Evolutionary conservation across 805 yeast genomes (phyloP).

Genomic region (Grigorovia humatica): DNA sequence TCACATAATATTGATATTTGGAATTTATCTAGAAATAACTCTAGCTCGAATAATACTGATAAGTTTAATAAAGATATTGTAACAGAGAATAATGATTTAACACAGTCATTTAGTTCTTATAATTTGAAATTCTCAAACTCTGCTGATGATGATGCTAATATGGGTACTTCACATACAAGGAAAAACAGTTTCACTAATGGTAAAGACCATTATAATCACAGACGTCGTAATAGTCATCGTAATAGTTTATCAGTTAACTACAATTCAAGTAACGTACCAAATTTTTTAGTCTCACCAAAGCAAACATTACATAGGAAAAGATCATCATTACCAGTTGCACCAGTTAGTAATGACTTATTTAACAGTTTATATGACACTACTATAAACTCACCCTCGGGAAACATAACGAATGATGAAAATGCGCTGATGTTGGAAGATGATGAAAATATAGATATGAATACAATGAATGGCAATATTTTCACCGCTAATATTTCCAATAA

Average conservation of each 20-base stretch:
- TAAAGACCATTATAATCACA: background rate
- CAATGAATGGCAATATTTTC: background rate
- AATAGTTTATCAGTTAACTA: background rate
- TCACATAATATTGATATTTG: constrained; percentile 23
- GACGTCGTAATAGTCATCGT: background rate
- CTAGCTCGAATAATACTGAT: constrained; percentile 3
- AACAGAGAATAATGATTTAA: constrained; percentile 13
- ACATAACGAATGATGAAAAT: constrained; percentile 5
- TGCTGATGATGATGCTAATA: constrained; percentile 1
- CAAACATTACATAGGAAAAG: constrained; percentile 3
- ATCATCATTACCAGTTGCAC: constrained; percentile 7
- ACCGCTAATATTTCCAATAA: background rate
- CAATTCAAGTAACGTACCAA: background rate
- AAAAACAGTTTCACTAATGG: background rate
- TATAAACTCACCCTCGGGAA: background rate
- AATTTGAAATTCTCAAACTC: constrained; percentile 14
- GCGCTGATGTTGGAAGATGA: constrained; percentile 2
- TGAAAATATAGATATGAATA: background rate
- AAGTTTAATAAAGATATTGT: background rate
- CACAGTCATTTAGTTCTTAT: constrained; percentile 20
- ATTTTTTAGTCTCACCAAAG: constrained; percentile 4
- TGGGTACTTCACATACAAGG: background rate
- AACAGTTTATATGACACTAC: constrained; percentile 13
- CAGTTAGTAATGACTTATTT: constrained; percentile 9
- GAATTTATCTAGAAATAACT: constrained; percentile 13